These are phyloP conservation scores for Mycena leptocephala DNA, from an alignment of 768 basidiomycete genomes.

Conservation along the genomic window DNA sequence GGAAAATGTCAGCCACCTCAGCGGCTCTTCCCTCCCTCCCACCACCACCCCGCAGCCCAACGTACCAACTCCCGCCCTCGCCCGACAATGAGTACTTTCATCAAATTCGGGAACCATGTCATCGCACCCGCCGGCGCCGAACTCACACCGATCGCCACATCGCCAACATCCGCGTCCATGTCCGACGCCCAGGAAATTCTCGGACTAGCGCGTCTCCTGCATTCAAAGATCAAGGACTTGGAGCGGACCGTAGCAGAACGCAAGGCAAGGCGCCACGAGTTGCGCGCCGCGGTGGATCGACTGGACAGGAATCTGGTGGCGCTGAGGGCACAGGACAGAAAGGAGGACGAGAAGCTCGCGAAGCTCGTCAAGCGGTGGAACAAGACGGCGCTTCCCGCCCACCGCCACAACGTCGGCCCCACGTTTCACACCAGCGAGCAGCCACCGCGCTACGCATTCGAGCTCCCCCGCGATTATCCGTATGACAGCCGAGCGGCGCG, in stretches of 20 bases:
- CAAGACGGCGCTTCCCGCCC: neutral
- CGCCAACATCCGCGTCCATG: neutral
- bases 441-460: neutral
- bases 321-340: constrained; percentile 15
- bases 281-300: neutral
- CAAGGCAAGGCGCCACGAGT: constrained; percentile 13
- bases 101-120: constrained; percentile 30
- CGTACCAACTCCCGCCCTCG: neutral
- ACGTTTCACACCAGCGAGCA: neutral
- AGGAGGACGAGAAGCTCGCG: constrained; percentile 25
- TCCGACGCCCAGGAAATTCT: neutral
- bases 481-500: neutral
- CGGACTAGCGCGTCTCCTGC: constrained; percentile 12
- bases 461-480: neutral
- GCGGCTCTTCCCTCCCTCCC: neutral
- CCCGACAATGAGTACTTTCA: constrained; percentile 23
- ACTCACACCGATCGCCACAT: neutral
- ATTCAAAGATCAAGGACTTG: constrained; percentile 21
- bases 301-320: constrained; percentile 8
- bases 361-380: constrained; percentile 23
- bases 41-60: neutral
- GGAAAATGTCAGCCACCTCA: constrained; percentile 22
- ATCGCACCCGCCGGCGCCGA: constrained; percentile 24
- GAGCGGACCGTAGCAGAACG: constrained; percentile 10
- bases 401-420: neutral